These are phyloP conservation scores for Medicago ruthenica DNA, from an alignment of 306 rosid genomes.

Conservation along the genomic window DNA sequence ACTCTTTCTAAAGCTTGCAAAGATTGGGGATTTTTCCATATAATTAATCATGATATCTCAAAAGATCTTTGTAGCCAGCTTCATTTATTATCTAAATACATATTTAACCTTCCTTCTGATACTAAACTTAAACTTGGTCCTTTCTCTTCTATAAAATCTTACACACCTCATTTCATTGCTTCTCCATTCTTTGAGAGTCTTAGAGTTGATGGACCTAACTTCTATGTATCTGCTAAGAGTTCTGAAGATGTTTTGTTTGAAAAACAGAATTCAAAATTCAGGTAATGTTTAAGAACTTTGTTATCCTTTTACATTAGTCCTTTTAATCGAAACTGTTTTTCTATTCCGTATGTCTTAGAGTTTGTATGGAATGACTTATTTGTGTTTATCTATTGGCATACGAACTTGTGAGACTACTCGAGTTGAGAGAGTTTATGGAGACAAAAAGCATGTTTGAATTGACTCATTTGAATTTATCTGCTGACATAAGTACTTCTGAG, in stretches of 20 bases:
- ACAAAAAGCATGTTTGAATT: not conserved
- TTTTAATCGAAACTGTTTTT: not conserved
- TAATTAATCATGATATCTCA: slow-evolving; percentile 91
- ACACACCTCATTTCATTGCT: slow-evolving; percentile 94
- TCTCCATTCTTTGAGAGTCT: slow-evolving; percentile 98
- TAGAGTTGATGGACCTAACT: slow-evolving; percentile 79
- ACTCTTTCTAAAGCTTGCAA: slow-evolving; percentile 75
- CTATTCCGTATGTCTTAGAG: not conserved
- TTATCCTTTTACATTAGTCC: not conserved
- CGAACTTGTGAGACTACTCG: not conserved
- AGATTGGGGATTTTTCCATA: slow-evolving; percentile 93
- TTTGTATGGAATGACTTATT: too few relatives aligned
- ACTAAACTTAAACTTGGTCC: slow-evolving; percentile 92
- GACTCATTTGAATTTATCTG: not conserved
- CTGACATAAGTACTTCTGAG: not conserved
- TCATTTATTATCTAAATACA: slow-evolving; percentile 52
- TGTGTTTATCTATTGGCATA: not conserved
- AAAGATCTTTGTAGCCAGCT: slow-evolving; percentile 69
- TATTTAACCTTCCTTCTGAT: slow-evolving; percentile 79
- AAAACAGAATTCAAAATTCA: slow-evolving; percentile 62
- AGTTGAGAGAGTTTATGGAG: not conserved
- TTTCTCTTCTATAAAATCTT: slow-evolving; percentile 72
- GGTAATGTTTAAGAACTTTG: slow-evolving; percentile 50
- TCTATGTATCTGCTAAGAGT: slow-evolving; percentile 72
- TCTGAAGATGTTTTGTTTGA: slow-evolving; percentile 68